These are phyloP conservation scores for Penicillium cataractarum DNA, from an alignment of 495 filamentous ascomycete species.

Conservation along the genomic window DNA sequence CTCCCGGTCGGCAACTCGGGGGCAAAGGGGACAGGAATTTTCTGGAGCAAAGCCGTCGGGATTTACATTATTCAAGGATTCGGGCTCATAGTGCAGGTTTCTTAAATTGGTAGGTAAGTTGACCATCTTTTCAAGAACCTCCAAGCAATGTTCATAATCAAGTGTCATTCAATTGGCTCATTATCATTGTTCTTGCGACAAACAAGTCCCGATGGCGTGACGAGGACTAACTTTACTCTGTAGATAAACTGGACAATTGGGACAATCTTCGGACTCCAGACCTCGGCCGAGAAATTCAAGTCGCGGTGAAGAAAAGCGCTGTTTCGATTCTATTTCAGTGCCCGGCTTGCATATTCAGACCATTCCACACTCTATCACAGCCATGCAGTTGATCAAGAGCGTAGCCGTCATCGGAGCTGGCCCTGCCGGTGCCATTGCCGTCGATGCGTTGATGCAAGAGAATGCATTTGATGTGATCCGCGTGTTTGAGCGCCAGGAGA, in stretches of 20 bases:
- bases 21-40: not conserved
- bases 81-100: not conserved
- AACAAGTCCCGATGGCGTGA: slow-evolving; percentile 30
- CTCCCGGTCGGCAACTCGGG: not conserved
- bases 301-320: not conserved
- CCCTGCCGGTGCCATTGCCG: slow-evolving; percentile 60
- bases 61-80: not conserved
- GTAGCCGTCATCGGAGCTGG: slow-evolving; percentile 64
- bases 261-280: not conserved
- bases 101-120: not conserved
- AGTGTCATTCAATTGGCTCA: slow-evolving; percentile 3
- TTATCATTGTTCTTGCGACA: slow-evolving; percentile 18
- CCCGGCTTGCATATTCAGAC: not conserved
- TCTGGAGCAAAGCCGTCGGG: slow-evolving; percentile 1
- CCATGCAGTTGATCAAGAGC: slow-evolving; percentile 44
- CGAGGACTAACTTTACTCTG: slow-evolving; percentile 16
- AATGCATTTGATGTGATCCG: slow-evolving; percentile 57
- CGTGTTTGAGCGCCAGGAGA: slow-evolving; percentile 62
- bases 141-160: not conserved
- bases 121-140: not conserved
- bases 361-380: not conserved
- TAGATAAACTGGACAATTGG: slow-evolving; percentile 10
- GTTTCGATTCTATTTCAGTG: not conserved
- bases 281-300: slow-evolving; percentile 28
- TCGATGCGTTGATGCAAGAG: slow-evolving; percentile 61